Evolutionary conservation across 495 filamentous ascomycete genomes (phyloP).

Genomic region (Cryomyces antarcticus): DNA sequence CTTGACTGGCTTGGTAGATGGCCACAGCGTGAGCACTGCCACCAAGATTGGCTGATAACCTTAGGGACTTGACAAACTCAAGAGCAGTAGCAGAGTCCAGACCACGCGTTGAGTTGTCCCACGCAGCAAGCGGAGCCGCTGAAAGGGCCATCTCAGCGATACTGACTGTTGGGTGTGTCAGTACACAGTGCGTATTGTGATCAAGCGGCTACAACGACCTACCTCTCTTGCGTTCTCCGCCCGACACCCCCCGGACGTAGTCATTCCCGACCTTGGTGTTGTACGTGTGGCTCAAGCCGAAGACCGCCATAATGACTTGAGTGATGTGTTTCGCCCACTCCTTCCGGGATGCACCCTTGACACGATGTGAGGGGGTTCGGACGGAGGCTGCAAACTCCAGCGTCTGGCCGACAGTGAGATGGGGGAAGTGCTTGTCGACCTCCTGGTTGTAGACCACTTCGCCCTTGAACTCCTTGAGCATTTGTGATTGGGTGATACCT

Average conservation of each 20-base stretch:
- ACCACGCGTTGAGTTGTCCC: constrained; percentile 10
- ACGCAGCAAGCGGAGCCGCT: constrained; percentile 4
- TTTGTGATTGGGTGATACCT: constrained; percentile 8
- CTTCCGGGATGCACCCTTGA: background rate
- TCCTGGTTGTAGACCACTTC: constrained; percentile 2
- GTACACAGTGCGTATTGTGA: too few relatives aligned
- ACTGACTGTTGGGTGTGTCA: background rate
- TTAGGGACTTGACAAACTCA: constrained; percentile 5
- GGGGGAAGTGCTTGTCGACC: constrained; percentile 16
- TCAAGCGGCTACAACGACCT: too few relatives aligned
- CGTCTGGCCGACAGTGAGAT: constrained; percentile 20
- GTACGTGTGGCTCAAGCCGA: constrained; percentile 8
- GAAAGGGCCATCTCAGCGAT: constrained; percentile 7
- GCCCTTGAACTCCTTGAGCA: constrained; percentile 1
- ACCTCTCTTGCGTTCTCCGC: constrained; percentile 2
- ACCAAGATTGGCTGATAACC: constrained; percentile 2
- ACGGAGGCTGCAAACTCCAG: constrained; percentile 15
- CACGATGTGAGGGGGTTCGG: background rate
- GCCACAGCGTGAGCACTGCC: constrained; percentile 6
- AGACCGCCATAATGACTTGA: constrained; percentile 9
- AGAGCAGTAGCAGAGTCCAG: constrained; percentile 8
- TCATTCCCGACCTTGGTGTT: constrained; percentile 14
- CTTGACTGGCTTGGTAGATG: constrained; percentile 22
- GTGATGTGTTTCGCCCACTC: constrained; percentile 3
- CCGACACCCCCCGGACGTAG: constrained; percentile 11